Conservation (phyloP, 805 yeast species). For the Lachancea nothofagi region DNA sequence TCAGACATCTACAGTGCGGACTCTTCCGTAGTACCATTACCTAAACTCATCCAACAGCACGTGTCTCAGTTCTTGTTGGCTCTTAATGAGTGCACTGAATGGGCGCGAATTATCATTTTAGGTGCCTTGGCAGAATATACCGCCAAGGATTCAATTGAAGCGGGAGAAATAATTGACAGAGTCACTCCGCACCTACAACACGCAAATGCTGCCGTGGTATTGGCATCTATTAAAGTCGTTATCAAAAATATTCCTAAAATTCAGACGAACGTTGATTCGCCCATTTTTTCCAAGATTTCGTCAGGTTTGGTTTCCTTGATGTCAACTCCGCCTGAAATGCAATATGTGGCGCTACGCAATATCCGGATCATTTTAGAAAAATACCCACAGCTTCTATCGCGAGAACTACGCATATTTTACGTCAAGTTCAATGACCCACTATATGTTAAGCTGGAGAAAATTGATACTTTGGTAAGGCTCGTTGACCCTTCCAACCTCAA, state of each 20-base stretch:
- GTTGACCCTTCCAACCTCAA: slow-evolving; percentile 44
- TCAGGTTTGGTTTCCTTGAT: slow-evolving; percentile 85
- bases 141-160: slow-evolving; percentile 55
- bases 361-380: slow-evolving; percentile 84
- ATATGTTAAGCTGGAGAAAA: slow-evolving; percentile 68
- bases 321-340: slow-evolving; percentile 89
- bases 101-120: slow-evolving; percentile 93
- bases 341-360: slow-evolving; percentile 86
- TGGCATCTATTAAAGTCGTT: slow-evolving; percentile 76
- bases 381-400: slow-evolving; percentile 71
- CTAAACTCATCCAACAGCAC: slow-evolving; percentile 33
- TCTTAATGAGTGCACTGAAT: slow-evolving; percentile 94
- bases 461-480: slow-evolving; percentile 67
- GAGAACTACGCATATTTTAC: slow-evolving; percentile 84
- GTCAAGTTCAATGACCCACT: slow-evolving; percentile 82
- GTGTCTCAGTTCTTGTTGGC: slow-evolving; percentile 68
- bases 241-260: slow-evolving; percentile 58
- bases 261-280: slow-evolving; percentile 35
- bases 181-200: slow-evolving; percentile 94
- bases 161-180: slow-evolving; percentile 79
- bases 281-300: slow-evolving; percentile 61
- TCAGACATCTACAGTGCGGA: slow-evolving; percentile 75
- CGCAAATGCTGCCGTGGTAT: slow-evolving; percentile 91
- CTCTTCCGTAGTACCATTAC: slow-evolving; percentile 44
- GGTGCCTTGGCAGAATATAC: slow-evolving; percentile 72